Evolutionary conservation across 176 grass and related monocot species (phyloP), one percentile per base, ranked within the genome.

Genomic region (Eragrostis nindensis): DNA sequence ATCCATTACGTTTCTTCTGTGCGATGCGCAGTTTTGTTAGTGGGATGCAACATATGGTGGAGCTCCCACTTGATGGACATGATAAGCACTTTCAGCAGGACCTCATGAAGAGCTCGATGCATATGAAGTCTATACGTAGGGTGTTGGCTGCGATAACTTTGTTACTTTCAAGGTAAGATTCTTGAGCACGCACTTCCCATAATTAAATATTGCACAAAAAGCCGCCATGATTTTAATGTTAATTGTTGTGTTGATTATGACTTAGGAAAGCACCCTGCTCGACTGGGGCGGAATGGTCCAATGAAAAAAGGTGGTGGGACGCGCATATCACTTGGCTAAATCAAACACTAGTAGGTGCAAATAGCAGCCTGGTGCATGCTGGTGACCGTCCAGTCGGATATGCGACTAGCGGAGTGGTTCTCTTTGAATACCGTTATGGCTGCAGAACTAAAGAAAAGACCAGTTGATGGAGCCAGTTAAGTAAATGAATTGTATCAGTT

Each of bases 311-410:
- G 32, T 68, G 65, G 42, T 44, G 9, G 42, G 42, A 44, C 5
- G 3, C 5, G 7, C 42, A 38, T 6, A 30, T 3, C 14, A 61
- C 12, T 29, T 16, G 63, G 16, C 16, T 66, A 4, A 41, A 43
- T 41, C 15, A 74, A 49, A 63, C 59, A 66, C 71, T 53, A 74
- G 48, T 46, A 45, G 27, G 5, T 1, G 47, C 38, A 55, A 30
- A 55, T 79, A 79, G 66, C 75, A 72, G 75, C 75, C 75, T 79
- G 57, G 75, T 85, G 66, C 74, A 1, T 71, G 55, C n/a, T 71
- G 54, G 13, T 18, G 16, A 25, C n/a, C n/a, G n/a, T n/a, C n/a
- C n/a, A n/a, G n/a, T 68, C 40, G 56, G 70, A 68, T 60, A 52
- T 16, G 19, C 7, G 39, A 15, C 9, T 10, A 57, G 6, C 32